Base-by-base conservation (phyloP, 2,329 filamentous ascomycete species). In the Ustulina deusta region DNA sequence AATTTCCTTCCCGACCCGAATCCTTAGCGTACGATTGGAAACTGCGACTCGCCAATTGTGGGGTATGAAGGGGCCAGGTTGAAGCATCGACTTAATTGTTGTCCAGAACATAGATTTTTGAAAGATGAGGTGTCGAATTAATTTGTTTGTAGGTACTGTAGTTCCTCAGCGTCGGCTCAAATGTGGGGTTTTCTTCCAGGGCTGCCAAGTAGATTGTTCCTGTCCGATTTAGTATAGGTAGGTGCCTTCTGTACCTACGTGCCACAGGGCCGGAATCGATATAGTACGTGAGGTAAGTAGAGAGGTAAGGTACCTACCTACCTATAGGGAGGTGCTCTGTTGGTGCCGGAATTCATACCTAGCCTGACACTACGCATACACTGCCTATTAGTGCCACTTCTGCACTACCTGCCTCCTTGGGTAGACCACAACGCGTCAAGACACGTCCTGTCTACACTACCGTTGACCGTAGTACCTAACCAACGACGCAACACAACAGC, bases 1-100 rank as follows among this genome's bases (percentile, higher is more conserved):
- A 40, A 52, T 44, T 51, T 11, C 51, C 27, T 61, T 65, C 57
- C 61, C 57, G 61, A 34, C 36, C 60, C 59, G 55, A 42, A 40
- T 56, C 25, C 36, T 48, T 61, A 52, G 32, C 40, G 29, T 22
- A 46, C 25, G 29, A n/a, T 38, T 20, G 27, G 25, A 27, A n/a
- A 48, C 29, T 22, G 25, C 22, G 13, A 46, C 15, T 27, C n/a
- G 25, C n/a, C 9, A 25, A 48, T 40, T 57, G 38, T 27, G 52
- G 59, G 38, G 54, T 42, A 40, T 42, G 36, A 42, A 56, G 36
- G 6, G 22, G 13, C 29, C 36, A 56, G 20, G 34, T 40, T 7
- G 15, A 56, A 40, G 51, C n/a, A 25, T 54, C 9, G 11, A 36
- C 34, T 22, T 25, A 55, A 10, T 10, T 25, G n/a, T 25, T 49